phyloP scores from a whole-genome alignment of 106 monocot genomes.

The Agapanthus africanus region DNA sequence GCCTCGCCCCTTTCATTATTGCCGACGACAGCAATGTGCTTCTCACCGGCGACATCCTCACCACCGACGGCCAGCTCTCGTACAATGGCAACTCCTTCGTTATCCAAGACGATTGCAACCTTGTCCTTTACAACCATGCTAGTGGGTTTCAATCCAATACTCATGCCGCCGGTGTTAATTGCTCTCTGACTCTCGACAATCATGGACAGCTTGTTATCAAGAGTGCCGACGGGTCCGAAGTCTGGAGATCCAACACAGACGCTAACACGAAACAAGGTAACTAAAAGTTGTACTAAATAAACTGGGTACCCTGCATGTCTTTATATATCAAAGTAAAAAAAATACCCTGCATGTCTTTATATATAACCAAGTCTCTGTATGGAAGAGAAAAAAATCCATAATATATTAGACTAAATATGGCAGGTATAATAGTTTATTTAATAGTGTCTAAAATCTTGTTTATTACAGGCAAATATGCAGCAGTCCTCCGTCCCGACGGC shows the following conservation, averaged over 20 bases:
- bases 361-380: too few species aligned
- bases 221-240: background rate
- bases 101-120: slow-evolving; percentile 33
- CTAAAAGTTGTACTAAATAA: too few species aligned
- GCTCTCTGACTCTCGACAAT: slow-evolving; percentile 20
- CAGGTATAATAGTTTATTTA: too few species aligned
- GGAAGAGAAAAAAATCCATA: too few species aligned
- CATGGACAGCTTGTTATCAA: slow-evolving; percentile 17
- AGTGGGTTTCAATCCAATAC: slow-evolving; percentile 15
- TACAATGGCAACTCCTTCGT: slow-evolving; percentile 3
- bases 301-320: too few species aligned
- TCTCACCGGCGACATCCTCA: slow-evolving; percentile 24
- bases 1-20: background rate
- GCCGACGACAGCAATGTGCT: slow-evolving; percentile 23
- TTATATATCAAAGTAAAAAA: too few species aligned
- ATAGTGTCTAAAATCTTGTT: too few species aligned
- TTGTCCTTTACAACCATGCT: slow-evolving; percentile 20
- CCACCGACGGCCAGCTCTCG: slow-evolving; percentile 15
- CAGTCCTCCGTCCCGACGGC: slow-evolving; percentile 26
- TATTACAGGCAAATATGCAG: too few species aligned
- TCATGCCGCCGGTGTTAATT: slow-evolving; percentile 6
- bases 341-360: too few species aligned
- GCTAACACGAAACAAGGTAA: background rate
- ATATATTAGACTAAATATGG: too few species aligned
- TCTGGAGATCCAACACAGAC: slow-evolving; percentile 13